Evolutionary conservation across 768 basidiomycete species (phyloP).

Genomic region (Pisolithus microcarpus): DNA sequence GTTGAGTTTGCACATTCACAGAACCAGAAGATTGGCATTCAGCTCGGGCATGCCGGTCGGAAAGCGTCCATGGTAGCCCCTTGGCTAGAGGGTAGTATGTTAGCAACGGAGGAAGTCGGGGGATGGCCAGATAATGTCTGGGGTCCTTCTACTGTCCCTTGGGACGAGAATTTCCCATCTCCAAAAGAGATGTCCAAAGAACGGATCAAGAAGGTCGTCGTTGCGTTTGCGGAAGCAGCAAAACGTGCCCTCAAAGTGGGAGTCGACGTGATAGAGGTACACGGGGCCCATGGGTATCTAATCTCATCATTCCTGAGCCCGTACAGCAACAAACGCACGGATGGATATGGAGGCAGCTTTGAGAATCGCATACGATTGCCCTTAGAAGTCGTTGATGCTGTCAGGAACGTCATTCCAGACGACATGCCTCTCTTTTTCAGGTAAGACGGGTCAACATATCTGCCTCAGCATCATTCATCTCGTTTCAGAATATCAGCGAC

Average conservation of each 20-base stretch:
- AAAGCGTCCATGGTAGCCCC: slow-evolving; percentile 64
- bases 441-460: slow-evolving; percentile 21
- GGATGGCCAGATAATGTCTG: slow-evolving; percentile 51
- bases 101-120: slow-evolving; percentile 32
- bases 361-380: slow-evolving; percentile 69
- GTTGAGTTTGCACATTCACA: slow-evolving; percentile 72
- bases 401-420: slow-evolving; percentile 47
- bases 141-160: slow-evolving; percentile 55
- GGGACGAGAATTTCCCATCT: slow-evolving; percentile 41
- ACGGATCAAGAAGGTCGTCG: slow-evolving; percentile 49
- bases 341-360: slow-evolving; percentile 65
- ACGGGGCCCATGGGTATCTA: slow-evolving; percentile 61
- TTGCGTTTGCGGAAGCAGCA: slow-evolving; percentile 52
- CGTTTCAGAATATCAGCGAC: slow-evolving; percentile 53
- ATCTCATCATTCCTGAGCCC: slow-evolving; percentile 65
- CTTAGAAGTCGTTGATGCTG: slow-evolving; percentile 45
- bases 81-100: slow-evolving; percentile 40
- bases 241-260: slow-evolving; percentile 53
- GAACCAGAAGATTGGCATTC: slow-evolving; percentile 63
- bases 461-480: slow-evolving; percentile 34
- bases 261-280: slow-evolving; percentile 73
- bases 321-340: slow-evolving; percentile 63
- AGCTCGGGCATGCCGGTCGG: slow-evolving; percentile 63
- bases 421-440: slow-evolving; percentile 55
- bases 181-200: slow-evolving; percentile 53